A percentile compares a stretch with the other conserved stretches of the same genome.
These are phyloP conservation scores for Coemansia sp. DNA, from an alignment of 192 early-diverging fungal genomes.

Conservation along the genomic window DNA sequence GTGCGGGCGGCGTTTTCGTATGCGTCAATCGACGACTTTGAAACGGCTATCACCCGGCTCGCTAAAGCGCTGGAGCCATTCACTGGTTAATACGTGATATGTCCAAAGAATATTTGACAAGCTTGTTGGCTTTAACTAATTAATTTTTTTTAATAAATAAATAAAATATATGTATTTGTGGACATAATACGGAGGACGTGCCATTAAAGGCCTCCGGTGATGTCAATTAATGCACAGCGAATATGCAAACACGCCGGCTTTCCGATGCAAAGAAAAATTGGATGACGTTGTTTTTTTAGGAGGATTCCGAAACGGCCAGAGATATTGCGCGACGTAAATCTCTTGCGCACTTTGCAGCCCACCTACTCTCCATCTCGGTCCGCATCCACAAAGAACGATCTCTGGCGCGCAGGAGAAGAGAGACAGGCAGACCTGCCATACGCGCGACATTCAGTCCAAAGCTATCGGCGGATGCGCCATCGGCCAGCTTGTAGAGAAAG, in stretches of 20 bases:
- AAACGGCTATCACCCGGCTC: constrained; percentile 64
- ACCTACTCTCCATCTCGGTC: constrained; percentile 33
- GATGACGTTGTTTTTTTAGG: background rate
- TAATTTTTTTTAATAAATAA: background rate
- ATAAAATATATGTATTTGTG: background rate
- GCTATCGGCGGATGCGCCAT: constrained; percentile 86
- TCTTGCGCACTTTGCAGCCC: constrained; percentile 28
- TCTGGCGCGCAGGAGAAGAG: constrained; percentile 73
- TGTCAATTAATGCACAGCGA: constrained; percentile 1
- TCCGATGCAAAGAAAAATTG: background rate
- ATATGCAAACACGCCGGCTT: background rate
- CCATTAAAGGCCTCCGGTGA: background rate
- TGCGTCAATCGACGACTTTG: constrained; percentile 66
- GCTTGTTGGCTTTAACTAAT: background rate
- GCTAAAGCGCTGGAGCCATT: constrained; percentile 61
- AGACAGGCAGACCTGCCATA: constrained; percentile 84
- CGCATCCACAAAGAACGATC: constrained; percentile 77
- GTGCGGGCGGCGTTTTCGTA: constrained; percentile 75
- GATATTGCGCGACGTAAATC: constrained; percentile 28
- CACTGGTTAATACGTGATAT: background rate
- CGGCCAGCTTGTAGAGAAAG: constrained; percentile 90
- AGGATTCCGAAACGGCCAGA: constrained; percentile 11
- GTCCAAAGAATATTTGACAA: too few relatives aligned
- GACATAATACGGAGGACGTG: background rate
- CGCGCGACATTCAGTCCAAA: constrained; percentile 97